Conservation (phyloP, 1,139 yeast genomes). For the Kodamaea suecica region DNA sequence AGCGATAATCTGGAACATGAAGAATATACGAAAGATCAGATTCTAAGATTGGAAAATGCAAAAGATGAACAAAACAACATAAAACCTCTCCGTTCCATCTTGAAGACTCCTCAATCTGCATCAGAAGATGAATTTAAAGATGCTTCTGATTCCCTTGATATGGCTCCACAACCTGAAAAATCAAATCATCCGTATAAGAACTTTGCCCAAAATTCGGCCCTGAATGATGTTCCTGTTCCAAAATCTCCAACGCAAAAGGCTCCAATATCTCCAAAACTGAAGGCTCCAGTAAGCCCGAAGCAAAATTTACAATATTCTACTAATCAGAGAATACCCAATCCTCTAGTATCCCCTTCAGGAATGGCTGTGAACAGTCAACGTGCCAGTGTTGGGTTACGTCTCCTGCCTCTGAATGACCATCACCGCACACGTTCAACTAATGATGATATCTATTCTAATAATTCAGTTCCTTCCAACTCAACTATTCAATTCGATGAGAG, state of each 20-base stretch:
- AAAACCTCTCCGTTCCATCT: constrained; percentile 36
- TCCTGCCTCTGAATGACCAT: not conserved
- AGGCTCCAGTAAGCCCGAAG: not conserved
- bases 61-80: not conserved
- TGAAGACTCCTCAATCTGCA: constrained; percentile 26
- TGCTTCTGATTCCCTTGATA: constrained; percentile 8
- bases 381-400: not conserved
- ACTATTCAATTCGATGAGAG: constrained; percentile 41
- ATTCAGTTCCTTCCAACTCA: constrained; percentile 17
- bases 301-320: too few species aligned
- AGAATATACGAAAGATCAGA: constrained; percentile 1
- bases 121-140: constrained; percentile 13
- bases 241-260: not conserved
- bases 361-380: too few species aligned
- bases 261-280: not conserved
- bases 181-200: constrained; percentile 13
- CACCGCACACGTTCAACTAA: constrained; percentile 1
- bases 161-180: constrained; percentile 1
- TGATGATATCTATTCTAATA: constrained; percentile 4
- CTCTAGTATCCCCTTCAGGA: too few species aligned
- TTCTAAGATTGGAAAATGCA: not conserved
- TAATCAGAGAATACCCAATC: too few species aligned
- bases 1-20: constrained; percentile 1
- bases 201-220: constrained; percentile 4
- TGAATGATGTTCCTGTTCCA: not conserved